These are phyloP conservation scores for Ustulina deusta DNA, from an alignment of 2,329 filamentous ascomycete genomes.

Conservation along the genomic window DNA sequence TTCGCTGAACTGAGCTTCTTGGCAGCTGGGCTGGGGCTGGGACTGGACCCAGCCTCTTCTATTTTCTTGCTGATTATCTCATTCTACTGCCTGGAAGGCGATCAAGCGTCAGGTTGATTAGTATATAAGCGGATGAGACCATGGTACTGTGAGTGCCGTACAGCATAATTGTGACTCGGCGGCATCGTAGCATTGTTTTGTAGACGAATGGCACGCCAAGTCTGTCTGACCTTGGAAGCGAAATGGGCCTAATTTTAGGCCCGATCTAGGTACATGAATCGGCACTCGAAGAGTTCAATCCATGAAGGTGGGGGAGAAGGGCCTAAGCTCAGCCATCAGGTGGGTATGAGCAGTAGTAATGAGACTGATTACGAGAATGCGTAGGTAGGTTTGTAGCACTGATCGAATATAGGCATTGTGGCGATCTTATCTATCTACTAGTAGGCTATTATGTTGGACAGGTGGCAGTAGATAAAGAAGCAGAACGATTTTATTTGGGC, in stretches of 20 bases:
- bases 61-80: conserved; percentile 13
- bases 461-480: background rate
- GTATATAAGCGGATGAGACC: conserved; percentile 25
- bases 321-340: conserved; percentile 3
- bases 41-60: conserved; percentile 28
- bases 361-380: background rate
- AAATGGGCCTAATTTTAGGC: conserved; percentile 38
- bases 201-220: conserved; percentile 22
- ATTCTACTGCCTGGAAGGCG: background rate
- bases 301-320: background rate
- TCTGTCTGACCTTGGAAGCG: conserved; percentile 28
- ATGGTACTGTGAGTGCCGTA: conserved; percentile 19
- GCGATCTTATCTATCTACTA: no score
- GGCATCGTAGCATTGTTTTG: conserved; percentile 21
- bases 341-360: background rate
- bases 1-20: conserved; percentile 16
- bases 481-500: background rate
- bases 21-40: conserved; percentile 17
- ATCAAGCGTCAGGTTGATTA: background rate
- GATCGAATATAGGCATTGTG: conserved; percentile 1
- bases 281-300: conserved; percentile 23
- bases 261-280: conserved; percentile 30
- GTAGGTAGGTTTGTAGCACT: conserved; percentile 4
- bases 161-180: conserved; percentile 12
- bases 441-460: conserved; percentile 1